A percentile compares a stretch with the other conserved stretches of the same genome.
These are phyloP conservation scores for Coemansia sp. DNA, from an alignment of 192 early-diverging fungal genomes.

Conservation along the genomic window DNA sequence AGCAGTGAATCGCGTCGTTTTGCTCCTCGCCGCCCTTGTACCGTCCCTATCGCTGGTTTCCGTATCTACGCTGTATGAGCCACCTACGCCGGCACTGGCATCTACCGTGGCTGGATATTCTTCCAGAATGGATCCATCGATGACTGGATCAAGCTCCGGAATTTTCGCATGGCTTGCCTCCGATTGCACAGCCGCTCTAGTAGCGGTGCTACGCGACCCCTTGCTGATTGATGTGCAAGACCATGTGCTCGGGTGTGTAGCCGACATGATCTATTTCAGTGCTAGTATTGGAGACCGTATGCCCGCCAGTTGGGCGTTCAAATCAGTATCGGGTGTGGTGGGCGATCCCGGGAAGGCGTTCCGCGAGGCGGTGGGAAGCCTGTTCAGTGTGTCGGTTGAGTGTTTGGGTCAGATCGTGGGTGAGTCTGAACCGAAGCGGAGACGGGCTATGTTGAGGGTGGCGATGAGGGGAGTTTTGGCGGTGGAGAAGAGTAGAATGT, in stretches of 20 bases:
- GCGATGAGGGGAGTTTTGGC: slow-evolving; percentile 35
- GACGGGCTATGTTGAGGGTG: slow-evolving; percentile 27
- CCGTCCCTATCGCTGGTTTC: slow-evolving; percentile 23
- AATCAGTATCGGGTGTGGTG: slow-evolving; percentile 19
- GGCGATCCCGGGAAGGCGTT: slow-evolving; percentile 27
- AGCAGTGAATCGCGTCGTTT: slow-evolving; percentile 8
- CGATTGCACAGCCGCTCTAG: slow-evolving; percentile 1
- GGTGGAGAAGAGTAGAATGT: slow-evolving; percentile 37
- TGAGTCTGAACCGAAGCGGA: slow-evolving; percentile 9
- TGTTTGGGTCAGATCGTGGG: background rate
- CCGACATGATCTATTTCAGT: slow-evolving; percentile 19
- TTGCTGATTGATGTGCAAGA: slow-evolving; percentile 29
- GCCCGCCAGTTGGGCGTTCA: slow-evolving; percentile 28
- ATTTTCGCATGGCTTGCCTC: slow-evolving; percentile 17
- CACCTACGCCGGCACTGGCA: slow-evolving; percentile 34
- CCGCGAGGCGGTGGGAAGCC: slow-evolving; percentile 10
- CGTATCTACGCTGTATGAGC: slow-evolving; percentile 22
- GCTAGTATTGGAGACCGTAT: slow-evolving; percentile 17
- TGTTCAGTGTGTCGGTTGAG: slow-evolving; percentile 5
- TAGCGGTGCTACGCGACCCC: slow-evolving; percentile 16
- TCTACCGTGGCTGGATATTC: slow-evolving; percentile 17
- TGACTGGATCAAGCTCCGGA: slow-evolving; percentile 1
- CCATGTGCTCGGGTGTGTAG: slow-evolving; percentile 6
- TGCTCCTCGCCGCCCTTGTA: slow-evolving; percentile 11
- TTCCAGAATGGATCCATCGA: slow-evolving; percentile 16